A percentile compares a stretch with the other conserved stretches of the same genome.
These are phyloP conservation scores for Tolypocladium tropicale DNA, from an alignment of 2,329 filamentous ascomycete species.

Conservation along the genomic window DNA sequence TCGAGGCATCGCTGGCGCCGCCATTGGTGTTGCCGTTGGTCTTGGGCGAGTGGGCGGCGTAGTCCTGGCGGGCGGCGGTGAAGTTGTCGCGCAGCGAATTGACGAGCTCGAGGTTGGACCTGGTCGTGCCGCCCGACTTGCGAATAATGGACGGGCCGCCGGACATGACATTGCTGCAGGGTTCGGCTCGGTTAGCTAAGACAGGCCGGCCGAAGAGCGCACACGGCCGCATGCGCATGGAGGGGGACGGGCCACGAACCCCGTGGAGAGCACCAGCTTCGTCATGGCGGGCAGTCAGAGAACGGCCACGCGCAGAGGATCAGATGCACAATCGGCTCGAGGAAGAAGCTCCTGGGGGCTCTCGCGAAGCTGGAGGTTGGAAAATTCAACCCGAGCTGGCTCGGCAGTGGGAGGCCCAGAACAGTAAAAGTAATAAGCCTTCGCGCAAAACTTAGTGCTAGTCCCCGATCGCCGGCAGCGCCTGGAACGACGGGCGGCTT, in stretches of 20 bases:
- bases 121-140: constrained; percentile 57
- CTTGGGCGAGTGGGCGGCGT: constrained; percentile 21
- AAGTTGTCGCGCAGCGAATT: constrained; percentile 83
- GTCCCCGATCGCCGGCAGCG: not conserved
- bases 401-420: not conserved
- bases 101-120: constrained; percentile 88
- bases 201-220: not conserved
- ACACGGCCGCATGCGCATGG: not conserved
- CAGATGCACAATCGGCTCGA: not conserved
- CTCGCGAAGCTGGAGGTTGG: not conserved
- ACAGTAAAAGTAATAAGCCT: not conserved
- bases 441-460: not conserved
- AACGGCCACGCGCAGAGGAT: not conserved
- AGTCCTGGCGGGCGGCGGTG: constrained; percentile 58
- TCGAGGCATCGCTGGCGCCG: constrained; percentile 19
- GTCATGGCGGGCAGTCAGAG: constrained; percentile 38
- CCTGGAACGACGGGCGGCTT: not conserved
- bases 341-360: not conserved
- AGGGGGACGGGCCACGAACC: constrained; percentile 46
- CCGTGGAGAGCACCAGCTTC: constrained; percentile 77
- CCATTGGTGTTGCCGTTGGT: constrained; percentile 23
- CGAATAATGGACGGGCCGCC: constrained; percentile 76
- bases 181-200: constrained; percentile 1
- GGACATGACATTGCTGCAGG: constrained; percentile 67
- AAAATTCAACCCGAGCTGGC: not conserved